Base-by-base conservation (phyloP, 441 rosid species). In the Syzygium malaccense region DNA sequence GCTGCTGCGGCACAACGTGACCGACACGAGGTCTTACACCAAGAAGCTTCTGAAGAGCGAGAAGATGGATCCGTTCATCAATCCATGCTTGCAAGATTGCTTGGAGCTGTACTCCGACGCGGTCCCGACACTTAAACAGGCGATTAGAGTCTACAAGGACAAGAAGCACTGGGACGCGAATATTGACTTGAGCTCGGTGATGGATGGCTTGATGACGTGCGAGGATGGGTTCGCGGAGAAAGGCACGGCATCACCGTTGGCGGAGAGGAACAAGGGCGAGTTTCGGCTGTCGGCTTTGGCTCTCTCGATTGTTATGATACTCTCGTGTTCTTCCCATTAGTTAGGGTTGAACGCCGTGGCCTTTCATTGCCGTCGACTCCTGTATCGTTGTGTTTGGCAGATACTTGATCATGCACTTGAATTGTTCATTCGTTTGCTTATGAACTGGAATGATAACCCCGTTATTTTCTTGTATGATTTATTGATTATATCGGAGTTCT, bases 171-270 rank as follows among this genome's bases (percentile, higher is more conserved):
- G 55, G 4, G 96, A 95, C 56, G 95, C 93, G 2, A 94, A 94
- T 64, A 86, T 93, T 60, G 89, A 84, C 85, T 54, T 94, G 14
- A 93, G 96, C 88, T 86, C 95, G 1, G 95, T 93, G 28, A 85
- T 92, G 37, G 97, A 93, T 53, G 94, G 95, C 55, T 26, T 95
- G 30, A 86, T 93, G 0, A 94, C 97, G 13, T 95, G 97, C 86
- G 95, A 93, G 87, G 96, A 93, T 62, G 98, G 96, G n/a, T 95
- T 95, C 89, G 55, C 55, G 20, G 95, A 95, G 30, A 89, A 86
- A 87, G 93, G 88, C 2, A 37, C 26, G 0, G 90, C 88, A 62
- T 93, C 97, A 20, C 95, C 94, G 8, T 87, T 95, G 51, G 88
- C 90, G 14, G 86, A 86, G 55, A 91, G 94, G 85, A 92, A 95